Percentiles rank a stretch among this genome's conserved stretches.
Evolutionary conservation across 192 early-diverging fungal species (phyloP).

Genomic region (Umbelopsis vinacea): DNA sequence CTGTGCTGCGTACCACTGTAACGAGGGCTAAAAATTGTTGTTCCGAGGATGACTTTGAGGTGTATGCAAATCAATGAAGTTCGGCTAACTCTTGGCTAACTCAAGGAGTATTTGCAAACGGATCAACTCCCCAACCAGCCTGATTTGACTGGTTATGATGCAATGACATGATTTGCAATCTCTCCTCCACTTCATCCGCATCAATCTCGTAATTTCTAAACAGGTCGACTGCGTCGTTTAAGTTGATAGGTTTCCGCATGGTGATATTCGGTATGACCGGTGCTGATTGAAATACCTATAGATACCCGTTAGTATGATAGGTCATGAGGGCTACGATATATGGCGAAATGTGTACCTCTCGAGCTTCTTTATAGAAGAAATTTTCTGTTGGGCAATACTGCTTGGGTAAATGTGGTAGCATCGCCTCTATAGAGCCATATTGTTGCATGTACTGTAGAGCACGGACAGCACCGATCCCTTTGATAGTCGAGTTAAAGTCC

Average conservation of each 20-base stretch:
- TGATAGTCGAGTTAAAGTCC: constrained; percentile 69
- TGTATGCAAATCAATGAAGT: neutral
- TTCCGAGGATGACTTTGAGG: too few relatives aligned
- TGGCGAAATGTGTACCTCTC: constrained; percentile 27
- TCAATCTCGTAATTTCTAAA: neutral
- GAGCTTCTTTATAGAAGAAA: constrained; percentile 44
- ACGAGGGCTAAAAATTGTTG: too few relatives aligned
- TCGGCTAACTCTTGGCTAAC: neutral
- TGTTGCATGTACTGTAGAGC: constrained; percentile 61
- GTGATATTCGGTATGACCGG: neutral
- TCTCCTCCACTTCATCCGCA: constrained; percentile 3
- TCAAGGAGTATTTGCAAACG: neutral
- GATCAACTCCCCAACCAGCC: constrained; percentile 4
- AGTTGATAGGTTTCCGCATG: neutral
- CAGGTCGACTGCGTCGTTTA: neutral
- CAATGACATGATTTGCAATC: neutral
- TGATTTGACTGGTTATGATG: constrained; percentile 15
- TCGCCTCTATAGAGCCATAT: constrained; percentile 67
- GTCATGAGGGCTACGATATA: neutral
- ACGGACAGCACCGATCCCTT: constrained; percentile 65
- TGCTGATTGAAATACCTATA: neutral
- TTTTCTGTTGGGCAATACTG: constrained; percentile 40
- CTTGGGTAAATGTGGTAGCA: constrained; percentile 41
- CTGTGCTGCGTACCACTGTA: too few relatives aligned
- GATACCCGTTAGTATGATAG: neutral